Base-by-base conservation (phyloP, 2,329 filamentous ascomycete genomes). In the Cladobotryum mycophilum region DNA sequence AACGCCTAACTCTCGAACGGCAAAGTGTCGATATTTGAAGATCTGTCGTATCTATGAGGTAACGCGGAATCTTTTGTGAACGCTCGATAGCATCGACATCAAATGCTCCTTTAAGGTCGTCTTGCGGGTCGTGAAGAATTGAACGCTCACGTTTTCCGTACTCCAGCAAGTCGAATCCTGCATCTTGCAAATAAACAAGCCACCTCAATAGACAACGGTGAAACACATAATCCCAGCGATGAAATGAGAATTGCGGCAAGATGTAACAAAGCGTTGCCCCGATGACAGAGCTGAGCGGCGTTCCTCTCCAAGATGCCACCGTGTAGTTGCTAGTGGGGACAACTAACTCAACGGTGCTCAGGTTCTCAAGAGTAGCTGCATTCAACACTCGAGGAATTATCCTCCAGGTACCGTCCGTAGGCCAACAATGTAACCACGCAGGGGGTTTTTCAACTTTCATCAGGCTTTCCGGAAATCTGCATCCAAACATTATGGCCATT, bases 261-360 rank as follows among this genome's bases (percentile, higher is more conserved):
- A 66, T 11, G 2, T 58, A 63, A 14, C 63, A 66, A 0, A 66
- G 46, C 0, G 56, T 53, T 0, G 61, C 64, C 3, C 61, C 64
- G 7, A 66, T 48, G 0, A 64, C 42, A 0, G 64, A 66, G 0
- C 55, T 5, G 0, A 66, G 12, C 0, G 63, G 63, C 0, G 62
- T 58, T 0, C 61, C 59, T 1, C 1, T 37, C 63, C 63, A 64
- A 1, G 12, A 7, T 0, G 63, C 56, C 2, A 63, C 59, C 0
- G 58, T 49, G 14, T 61, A 58, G 0, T 30, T 22, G 8, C 62
- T 57, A 59, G 59, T 64, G 0, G 61, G 62, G 0, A 14, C 48
- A 0, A 66, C 14, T 0, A 15, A 53, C 9, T 66, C 63, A 0
- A 61, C 17, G 8, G 15, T 15, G 14, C 56, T 48, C 0, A 65